A percentile compares a stretch with the other conserved stretches of the same genome.
phyloP scores from a whole-genome alignment of 2,329 filamentous ascomycete genomes.

The Furcasterigmium furcatum region DNA sequence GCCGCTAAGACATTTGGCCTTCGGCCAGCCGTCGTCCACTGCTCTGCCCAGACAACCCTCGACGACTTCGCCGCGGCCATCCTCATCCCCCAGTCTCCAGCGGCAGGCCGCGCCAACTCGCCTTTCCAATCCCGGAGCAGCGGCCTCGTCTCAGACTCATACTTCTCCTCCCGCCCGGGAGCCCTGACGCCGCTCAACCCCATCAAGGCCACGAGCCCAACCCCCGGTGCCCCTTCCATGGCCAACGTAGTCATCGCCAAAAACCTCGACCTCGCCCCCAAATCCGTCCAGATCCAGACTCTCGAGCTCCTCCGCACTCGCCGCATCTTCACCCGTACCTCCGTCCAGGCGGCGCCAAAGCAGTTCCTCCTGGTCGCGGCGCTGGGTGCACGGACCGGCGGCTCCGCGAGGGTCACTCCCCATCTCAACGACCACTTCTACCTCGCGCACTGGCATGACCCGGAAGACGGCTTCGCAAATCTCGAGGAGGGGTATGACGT shows the following conservation, averaged over 20 bases:
- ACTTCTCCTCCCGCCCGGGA: constrained; percentile 15
- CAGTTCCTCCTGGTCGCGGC: constrained; percentile 79
- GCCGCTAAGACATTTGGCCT: constrained; percentile 71
- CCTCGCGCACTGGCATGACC: constrained; percentile 81
- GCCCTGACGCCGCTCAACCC: constrained; percentile 19
- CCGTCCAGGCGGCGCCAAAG: constrained; percentile 70
- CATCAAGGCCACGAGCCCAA: constrained; percentile 15
- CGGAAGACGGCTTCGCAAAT: constrained; percentile 69
- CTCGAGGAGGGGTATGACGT: constrained; percentile 59
- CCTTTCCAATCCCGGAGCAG: constrained; percentile 15
- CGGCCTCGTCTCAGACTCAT: constrained; percentile 4
- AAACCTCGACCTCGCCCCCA: constrained; percentile 71
- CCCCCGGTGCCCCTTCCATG: constrained; percentile 37
- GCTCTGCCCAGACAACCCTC: constrained; percentile 68
- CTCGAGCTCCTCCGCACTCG: constrained; percentile 75
- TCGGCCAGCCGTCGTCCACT: constrained; percentile 66
- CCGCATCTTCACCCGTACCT: constrained; percentile 72
- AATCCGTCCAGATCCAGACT: constrained; percentile 78
- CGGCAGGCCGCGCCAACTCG: constrained; percentile 19
- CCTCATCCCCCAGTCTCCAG: constrained; percentile 38
- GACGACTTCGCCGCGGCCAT: constrained; percentile 78
- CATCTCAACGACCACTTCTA: constrained; percentile 81
- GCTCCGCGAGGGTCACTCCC: constrained; percentile 44
- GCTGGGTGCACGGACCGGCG: constrained; percentile 46
- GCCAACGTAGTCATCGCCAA: constrained; percentile 82